Percentiles rank a stretch among this genome's conserved stretches.
These are phyloP conservation scores for Coemansia reversa DNA, from an alignment of 192 early-diverging fungal genomes.

Conservation along the genomic window DNA sequence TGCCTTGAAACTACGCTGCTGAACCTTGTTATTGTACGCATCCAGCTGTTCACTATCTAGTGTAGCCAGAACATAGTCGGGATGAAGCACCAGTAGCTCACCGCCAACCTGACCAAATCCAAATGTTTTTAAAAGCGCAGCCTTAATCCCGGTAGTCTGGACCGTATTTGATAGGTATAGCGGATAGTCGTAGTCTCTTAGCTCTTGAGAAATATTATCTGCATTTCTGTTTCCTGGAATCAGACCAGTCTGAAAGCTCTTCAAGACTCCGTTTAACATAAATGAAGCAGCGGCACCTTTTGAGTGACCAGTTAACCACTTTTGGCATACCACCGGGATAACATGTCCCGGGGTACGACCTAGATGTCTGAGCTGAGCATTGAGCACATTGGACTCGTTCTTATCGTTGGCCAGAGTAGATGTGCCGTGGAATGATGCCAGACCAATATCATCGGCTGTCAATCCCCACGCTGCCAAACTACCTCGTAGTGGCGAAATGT, in stretches of 20 bases:
- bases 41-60: slow-evolving; percentile 5
- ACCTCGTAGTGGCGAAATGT: slow-evolving; percentile 78
- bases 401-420: slow-evolving; percentile 90
- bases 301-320: slow-evolving; percentile 86
- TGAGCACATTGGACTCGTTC: slow-evolving; percentile 84
- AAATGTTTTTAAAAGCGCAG: slow-evolving; percentile 63
- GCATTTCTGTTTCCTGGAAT: slow-evolving; percentile 87
- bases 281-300: slow-evolving; percentile 89
- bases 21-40: slow-evolving; percentile 10
- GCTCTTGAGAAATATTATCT: slow-evolving; percentile 44
- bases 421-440: slow-evolving; percentile 91
- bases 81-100: slow-evolving; percentile 61
- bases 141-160: slow-evolving; percentile 63
- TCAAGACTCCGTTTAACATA: slow-evolving; percentile 89
- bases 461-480: slow-evolving; percentile 79
- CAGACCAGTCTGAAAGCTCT: slow-evolving; percentile 75
- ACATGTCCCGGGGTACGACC: slow-evolving; percentile 80
- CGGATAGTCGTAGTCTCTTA: slow-evolving; percentile 75
- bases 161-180: slow-evolving; percentile 67
- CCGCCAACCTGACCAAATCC: slow-evolving; percentile 70
- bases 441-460: slow-evolving; percentile 83
- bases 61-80: slow-evolving; percentile 60
- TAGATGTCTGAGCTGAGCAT: slow-evolving; percentile 56
- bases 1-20: neutral
- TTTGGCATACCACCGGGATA: slow-evolving; percentile 77